Conservation (phyloP, 345 rosid genomes). For the Noccaea bulbosa region DNA sequence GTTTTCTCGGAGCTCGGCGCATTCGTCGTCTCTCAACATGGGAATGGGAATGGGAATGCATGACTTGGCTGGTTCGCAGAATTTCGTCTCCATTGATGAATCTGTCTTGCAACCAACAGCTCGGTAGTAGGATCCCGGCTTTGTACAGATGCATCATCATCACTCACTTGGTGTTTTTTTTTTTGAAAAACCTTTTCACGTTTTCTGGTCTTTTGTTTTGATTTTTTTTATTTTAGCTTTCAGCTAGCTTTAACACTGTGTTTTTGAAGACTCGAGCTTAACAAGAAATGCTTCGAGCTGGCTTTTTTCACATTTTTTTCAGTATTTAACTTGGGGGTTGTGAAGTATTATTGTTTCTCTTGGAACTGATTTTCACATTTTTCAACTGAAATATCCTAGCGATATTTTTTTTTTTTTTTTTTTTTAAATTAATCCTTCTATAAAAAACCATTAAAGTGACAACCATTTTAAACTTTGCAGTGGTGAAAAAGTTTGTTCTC, state of each 20-base stretch:
- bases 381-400: no score
- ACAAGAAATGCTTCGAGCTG: slow-evolving; percentile 23
- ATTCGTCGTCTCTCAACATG: slow-evolving; percentile 70
- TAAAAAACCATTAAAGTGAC: no score
- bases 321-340: slow-evolving; percentile 1
- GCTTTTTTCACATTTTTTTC: neutral
- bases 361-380: neutral
- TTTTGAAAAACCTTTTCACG: slow-evolving; percentile 8
- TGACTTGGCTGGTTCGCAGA: slow-evolving; percentile 61
- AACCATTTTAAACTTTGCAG: no score
- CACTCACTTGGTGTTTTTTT: slow-evolving; percentile 22
- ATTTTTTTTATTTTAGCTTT: neutral
- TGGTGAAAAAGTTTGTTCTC: no score
- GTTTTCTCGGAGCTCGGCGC: slow-evolving; percentile 67
- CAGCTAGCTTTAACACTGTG: neutral
- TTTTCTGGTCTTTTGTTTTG: slow-evolving; percentile 7
- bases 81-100: slow-evolving; percentile 62
- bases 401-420: no score
- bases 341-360: neutral
- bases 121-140: slow-evolving; percentile 50
- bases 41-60: slow-evolving; percentile 55
- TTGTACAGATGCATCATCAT: slow-evolving; percentile 32
- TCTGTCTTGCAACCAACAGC: slow-evolving; percentile 67
- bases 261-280: slow-evolving; percentile 24
- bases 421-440: no score